Evolutionary conservation across 2,329 filamentous ascomycete genomes (phyloP).

Genomic region (Rhynchosporium graminicola): DNA sequence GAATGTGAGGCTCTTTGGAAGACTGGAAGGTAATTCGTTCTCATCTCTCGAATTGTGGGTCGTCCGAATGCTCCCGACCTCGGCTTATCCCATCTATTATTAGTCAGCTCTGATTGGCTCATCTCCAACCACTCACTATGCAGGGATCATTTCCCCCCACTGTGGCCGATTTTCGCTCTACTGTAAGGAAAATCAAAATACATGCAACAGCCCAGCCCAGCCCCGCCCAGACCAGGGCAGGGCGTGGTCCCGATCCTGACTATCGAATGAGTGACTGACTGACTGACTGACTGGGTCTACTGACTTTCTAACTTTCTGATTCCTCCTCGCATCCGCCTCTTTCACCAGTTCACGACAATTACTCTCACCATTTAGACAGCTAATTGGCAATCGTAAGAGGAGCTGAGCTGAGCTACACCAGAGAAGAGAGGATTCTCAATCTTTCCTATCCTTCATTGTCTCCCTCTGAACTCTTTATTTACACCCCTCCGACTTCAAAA

Average conservation of each 20-base stretch:
- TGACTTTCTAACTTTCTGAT: not conserved
- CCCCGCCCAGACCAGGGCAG: no score
- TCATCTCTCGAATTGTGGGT: not conserved
- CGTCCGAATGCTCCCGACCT: conserved; percentile 2
- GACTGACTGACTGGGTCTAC: no score
- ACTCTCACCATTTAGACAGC: not conserved
- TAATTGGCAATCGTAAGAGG: conserved; percentile 11
- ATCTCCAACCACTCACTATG: not conserved
- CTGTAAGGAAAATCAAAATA: conserved; percentile 1
- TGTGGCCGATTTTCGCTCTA: conserved; percentile 20
- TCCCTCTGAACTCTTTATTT: conserved; percentile 12
- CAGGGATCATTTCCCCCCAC: conserved; percentile 18
- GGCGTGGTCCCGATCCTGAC: not conserved
- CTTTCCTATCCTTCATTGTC: conserved; percentile 6
- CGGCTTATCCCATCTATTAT: conserved; percentile 1
- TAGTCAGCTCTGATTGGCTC: not conserved
- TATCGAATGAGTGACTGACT: not conserved
- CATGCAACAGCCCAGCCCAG: not conserved
- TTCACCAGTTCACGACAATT: conserved; percentile 14
- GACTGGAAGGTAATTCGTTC: not conserved
- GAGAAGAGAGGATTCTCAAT: conserved; percentile 15
- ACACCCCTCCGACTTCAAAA: conserved; percentile 33
- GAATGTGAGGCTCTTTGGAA: not conserved
- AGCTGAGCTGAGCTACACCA: conserved; percentile 16
- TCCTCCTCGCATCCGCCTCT: not conserved